Conservation (phyloP, 352 stramenopile species). For the Globisporangium cylindrosporum region DNA sequence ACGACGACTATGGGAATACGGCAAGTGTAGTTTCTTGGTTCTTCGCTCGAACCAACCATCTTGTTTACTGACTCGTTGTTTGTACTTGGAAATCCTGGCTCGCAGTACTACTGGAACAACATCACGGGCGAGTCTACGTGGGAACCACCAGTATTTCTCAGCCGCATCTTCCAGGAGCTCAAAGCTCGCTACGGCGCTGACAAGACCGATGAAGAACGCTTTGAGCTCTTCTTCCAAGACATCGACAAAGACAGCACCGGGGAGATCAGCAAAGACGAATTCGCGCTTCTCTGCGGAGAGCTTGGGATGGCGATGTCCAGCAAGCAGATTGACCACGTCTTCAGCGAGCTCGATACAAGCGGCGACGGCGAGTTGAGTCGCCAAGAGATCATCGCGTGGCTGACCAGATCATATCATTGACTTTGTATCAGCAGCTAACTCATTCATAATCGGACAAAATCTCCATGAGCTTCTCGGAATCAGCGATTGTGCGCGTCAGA, state of each 20-base stretch:
- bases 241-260: conserved; percentile 58
- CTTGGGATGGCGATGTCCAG: conserved; percentile 61
- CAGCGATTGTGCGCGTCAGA: conserved; percentile 74
- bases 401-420: conserved; percentile 43
- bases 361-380: conserved; percentile 58
- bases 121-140: conserved; percentile 59
- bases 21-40: conserved; percentile 22
- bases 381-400: conserved; percentile 57
- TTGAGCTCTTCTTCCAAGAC: conserved; percentile 64
- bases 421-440: conserved; percentile 4
- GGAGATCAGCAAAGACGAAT: conserved; percentile 63
- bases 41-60: background rate
- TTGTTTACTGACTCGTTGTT: background rate
- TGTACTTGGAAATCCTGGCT: background rate
- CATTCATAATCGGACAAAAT: conserved; percentile 18
- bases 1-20: conserved; percentile 63
- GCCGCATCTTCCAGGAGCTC: conserved; percentile 54
- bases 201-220: conserved; percentile 53
- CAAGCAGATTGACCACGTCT: conserved; percentile 54
- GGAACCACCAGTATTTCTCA: conserved; percentile 55
- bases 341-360: conserved; percentile 58
- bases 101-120: conserved; percentile 74
- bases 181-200: conserved; percentile 42
- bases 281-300: conserved; percentile 60
- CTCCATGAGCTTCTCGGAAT: conserved; percentile 70